phyloP scores from a whole-genome alignment of 2,329 filamentous ascomycete genomes.

The Botrytis cinerea region DNA sequence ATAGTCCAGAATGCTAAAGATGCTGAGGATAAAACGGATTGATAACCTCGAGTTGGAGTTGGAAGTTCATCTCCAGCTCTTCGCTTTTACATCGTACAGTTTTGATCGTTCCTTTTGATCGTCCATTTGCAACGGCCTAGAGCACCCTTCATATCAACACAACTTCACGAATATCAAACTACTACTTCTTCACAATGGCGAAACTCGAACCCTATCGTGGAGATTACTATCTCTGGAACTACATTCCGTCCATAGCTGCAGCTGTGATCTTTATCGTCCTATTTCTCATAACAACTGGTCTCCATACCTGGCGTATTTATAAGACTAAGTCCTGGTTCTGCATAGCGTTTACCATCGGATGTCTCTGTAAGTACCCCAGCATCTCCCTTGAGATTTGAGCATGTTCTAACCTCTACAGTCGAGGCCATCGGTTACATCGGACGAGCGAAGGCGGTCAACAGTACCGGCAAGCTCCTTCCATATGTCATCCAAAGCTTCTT shows the following conservation, averaged over 20 bases:
- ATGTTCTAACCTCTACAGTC: conserved; percentile 38
- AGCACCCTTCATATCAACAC: not conserved
- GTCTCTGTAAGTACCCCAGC: conserved; percentile 41
- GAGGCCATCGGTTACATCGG: conserved; percentile 44
- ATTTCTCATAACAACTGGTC: conserved; percentile 37
- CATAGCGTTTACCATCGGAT: conserved; percentile 43
- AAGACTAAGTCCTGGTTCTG: conserved; percentile 39
- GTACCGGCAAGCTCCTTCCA: conserved; percentile 32
- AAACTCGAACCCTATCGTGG: not conserved
- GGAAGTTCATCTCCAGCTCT: not conserved
- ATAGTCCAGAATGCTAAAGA: not conserved
- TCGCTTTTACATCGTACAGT: not conserved
- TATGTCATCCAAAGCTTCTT: conserved; percentile 44
- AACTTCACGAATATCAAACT: not conserved
- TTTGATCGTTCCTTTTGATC: not conserved
- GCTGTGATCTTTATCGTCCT: conserved; percentile 46
- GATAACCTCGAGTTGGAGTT: not conserved
- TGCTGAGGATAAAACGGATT: not conserved
- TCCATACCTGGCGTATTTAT: conserved; percentile 39
- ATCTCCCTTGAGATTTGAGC: not conserved
- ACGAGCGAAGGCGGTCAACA: conserved; percentile 35
- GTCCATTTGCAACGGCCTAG: not conserved
- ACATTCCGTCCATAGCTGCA: conserved; percentile 48
- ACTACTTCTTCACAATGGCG: not conserved
- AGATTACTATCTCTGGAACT: conserved; percentile 37